Base-by-base conservation (phyloP, 2,329 filamentous ascomycete species). In the Fusarium setosum region DNA sequence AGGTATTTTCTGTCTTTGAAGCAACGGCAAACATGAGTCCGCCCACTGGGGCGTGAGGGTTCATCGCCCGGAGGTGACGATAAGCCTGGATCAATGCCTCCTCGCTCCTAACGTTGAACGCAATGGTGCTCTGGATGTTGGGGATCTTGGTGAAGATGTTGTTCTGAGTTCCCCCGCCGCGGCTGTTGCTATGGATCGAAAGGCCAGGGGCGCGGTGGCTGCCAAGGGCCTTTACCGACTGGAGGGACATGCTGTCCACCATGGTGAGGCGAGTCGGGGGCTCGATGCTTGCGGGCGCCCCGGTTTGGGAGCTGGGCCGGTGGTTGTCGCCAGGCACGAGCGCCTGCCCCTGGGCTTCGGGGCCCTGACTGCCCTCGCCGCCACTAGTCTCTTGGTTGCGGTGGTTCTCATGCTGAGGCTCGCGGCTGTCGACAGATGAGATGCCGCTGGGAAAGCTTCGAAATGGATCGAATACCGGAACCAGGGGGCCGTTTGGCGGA, bases 91-190 rank as follows among this genome's bases (percentile, higher is more conserved):
- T 18, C 12, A 17, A 18, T n/a, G 44, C 29, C 11, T 48, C 44
- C 2, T 34, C 20, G 15, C 29, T 34, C 13, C 32, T 26, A 10
- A 48, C 29, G 17, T 34, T 48, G 29, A 41, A 41, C 15, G 17
- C 26, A 11, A 29, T 31, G 0, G 55, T 45, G 2, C 20, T 37
- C 1, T 31, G 21, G 0, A 59, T 1, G 0, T 34, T 37, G 1
- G 55, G 37, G 1, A 60, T 31, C 15, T 59, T 59, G 26, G 57
- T 57, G 15, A 53, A n/a, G 20, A 45, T 26, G 5, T 60, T 60
- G 38, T 45, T 24, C 24, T 60, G 57, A 7, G 20, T 45, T 2
- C 56, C 56, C 2, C 56, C 56, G 1, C 56, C 56, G 18, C 17
- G 17, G 23, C 44, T 59, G n/a, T 53, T 51, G 21, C 31, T 59